Conservation (phyloP, 176 grass and related monocot genomes). For the Paspalum notatum region DNA sequence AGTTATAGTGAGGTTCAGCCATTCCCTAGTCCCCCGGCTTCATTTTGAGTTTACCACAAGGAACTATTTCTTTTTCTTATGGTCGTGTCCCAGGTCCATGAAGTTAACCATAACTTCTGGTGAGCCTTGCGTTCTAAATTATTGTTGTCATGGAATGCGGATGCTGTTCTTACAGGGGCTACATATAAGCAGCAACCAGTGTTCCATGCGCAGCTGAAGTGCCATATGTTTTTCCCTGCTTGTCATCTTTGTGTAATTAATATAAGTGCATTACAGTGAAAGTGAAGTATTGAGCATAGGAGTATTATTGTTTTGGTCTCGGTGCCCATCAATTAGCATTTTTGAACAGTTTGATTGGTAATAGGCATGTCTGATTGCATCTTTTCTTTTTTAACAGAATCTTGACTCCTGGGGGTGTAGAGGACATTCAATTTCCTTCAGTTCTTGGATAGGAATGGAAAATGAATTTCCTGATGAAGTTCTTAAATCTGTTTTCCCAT, state of each 20-base stretch:
- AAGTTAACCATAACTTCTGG: not conserved
- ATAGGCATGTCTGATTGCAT: slow-evolving; percentile 13
- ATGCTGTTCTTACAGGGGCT: not conserved
- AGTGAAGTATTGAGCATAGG: not conserved
- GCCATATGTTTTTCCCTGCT: not conserved
- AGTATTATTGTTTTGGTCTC: not conserved
- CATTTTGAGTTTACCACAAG: not conserved
- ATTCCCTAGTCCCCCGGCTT: not conserved
- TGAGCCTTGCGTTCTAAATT: slow-evolving; percentile 22
- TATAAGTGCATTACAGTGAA: slow-evolving; percentile 11
- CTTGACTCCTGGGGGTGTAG: slow-evolving; percentile 3
- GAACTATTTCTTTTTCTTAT: slow-evolving; percentile 1
- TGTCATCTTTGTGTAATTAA: slow-evolving; percentile 9
- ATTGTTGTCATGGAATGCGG: not conserved
- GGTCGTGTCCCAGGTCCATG: not conserved
- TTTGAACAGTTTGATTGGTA: not conserved
- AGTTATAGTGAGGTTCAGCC: slow-evolving; percentile 24
- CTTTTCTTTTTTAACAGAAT: slow-evolving; percentile 32
- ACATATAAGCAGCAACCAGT: not conserved
- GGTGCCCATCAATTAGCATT: not conserved
- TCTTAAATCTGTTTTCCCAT: slow-evolving; percentile 70
- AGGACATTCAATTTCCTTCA: slow-evolving; percentile 34
- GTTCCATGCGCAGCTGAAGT: slow-evolving; percentile 5
- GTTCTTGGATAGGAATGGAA: slow-evolving; percentile 48
- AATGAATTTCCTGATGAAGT: slow-evolving; percentile 62